Percentiles rank a stretch among this genome's conserved stretches.
phyloP scores from a whole-genome alignment of 2,329 filamentous ascomycete species.

The Clarireedia hainanense region DNA sequence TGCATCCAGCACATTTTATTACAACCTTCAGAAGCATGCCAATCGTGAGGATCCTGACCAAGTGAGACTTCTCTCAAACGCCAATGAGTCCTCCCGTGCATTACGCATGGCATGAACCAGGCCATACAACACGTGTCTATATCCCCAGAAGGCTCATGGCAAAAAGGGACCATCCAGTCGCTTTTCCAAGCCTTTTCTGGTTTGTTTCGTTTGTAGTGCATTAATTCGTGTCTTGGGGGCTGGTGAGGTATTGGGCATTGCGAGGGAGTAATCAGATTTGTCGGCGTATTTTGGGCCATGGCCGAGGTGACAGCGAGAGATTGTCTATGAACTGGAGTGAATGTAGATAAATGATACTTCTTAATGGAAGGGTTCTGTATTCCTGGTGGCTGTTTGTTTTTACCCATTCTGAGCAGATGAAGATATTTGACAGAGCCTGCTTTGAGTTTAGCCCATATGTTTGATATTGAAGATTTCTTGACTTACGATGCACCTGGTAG shows the following conservation, averaged over 20 bases:
- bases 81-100: constrained; percentile 37
- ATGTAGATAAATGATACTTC: constrained; percentile 3
- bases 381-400: not conserved
- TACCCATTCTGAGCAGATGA: not conserved
- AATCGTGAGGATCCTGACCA: constrained; percentile 34
- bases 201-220: constrained; percentile 1
- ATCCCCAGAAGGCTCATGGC: constrained; percentile 27
- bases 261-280: not conserved
- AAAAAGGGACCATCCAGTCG: constrained; percentile 34
- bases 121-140: constrained; percentile 25
- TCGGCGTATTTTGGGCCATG: not conserved
- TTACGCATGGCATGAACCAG: constrained; percentile 32
- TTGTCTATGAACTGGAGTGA: constrained; percentile 3
- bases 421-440: constrained; percentile 4
- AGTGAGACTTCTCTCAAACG: constrained; percentile 31
- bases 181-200: constrained; percentile 3
- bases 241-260: constrained; percentile 1
- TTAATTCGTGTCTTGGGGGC: not conserved
- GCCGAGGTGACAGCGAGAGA: constrained; percentile 1
- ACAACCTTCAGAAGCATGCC: constrained; percentile 26
- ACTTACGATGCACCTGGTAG: constrained; percentile 13
- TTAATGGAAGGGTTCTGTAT: constrained; percentile 1
- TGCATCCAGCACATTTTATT: constrained; percentile 33
- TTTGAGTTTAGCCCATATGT: not conserved
- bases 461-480: not conserved